phyloP scores from a whole-genome alignment of 2,329 filamentous ascomycete genomes.

The Cyclaneusma minus region DNA sequence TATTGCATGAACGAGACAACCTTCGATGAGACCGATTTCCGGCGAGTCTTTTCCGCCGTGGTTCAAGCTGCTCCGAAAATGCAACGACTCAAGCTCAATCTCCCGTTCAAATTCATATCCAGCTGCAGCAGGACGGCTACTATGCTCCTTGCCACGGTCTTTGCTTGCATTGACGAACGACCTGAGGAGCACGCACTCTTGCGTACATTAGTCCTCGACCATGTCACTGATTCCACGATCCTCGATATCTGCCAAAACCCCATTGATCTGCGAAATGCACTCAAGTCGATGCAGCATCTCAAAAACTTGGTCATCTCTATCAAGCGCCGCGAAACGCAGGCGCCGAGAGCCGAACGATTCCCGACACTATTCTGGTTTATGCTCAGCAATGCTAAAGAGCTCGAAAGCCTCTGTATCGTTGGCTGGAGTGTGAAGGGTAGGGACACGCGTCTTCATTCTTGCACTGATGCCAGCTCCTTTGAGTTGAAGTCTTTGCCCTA shows the following conservation, averaged over 20 bases:
- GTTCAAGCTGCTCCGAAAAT: slow-evolving; percentile 29
- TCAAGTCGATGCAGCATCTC: slow-evolving; percentile 24
- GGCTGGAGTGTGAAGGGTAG: slow-evolving; percentile 19
- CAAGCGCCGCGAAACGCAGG: slow-evolving; percentile 26
- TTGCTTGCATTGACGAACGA: slow-evolving; percentile 30
- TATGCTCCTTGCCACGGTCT: slow-evolving; percentile 34
- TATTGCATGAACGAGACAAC: slow-evolving; percentile 32
- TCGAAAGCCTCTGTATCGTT: slow-evolving; percentile 31
- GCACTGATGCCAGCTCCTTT: slow-evolving; percentile 10
- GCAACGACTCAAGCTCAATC: slow-evolving; percentile 30
- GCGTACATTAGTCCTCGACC: slow-evolving; percentile 32
- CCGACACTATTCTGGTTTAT: slow-evolving; percentile 32
- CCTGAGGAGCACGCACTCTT: slow-evolving; percentile 27
- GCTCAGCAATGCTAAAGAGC: slow-evolving; percentile 26
- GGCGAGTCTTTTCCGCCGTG: slow-evolving; percentile 23
- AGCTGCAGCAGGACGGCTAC: slow-evolving; percentile 29
- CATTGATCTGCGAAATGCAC: slow-evolving; percentile 32
- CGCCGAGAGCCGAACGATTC: slow-evolving; percentile 22
- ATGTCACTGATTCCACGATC: slow-evolving; percentile 31
- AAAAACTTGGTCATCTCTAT: slow-evolving; percentile 30
- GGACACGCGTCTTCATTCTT: slow-evolving; percentile 1
- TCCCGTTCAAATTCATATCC: slow-evolving; percentile 34
- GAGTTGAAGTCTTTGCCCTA: slow-evolving; percentile 17
- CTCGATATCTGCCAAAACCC: slow-evolving; percentile 34
- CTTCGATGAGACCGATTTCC: slow-evolving; percentile 34